A percentile compares a stretch with the other conserved stretches of the same genome.
Conservation (phyloP, 768 basidiomycete genomes). For the Termitomyces sp. region DNA sequence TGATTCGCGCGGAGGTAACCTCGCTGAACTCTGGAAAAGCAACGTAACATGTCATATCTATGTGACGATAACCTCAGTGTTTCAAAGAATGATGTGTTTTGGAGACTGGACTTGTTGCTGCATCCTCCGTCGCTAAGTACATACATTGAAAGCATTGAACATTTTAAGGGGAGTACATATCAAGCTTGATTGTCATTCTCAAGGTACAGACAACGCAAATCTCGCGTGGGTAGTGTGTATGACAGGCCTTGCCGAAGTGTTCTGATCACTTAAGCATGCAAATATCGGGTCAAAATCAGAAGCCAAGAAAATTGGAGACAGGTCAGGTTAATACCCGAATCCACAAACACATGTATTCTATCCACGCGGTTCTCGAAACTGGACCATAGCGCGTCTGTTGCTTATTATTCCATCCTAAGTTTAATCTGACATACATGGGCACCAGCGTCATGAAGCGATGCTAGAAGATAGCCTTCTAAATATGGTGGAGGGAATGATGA, state of each 20-base stretch:
- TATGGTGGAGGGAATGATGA: neutral
- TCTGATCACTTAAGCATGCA: neutral
- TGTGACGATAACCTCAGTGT: no score
- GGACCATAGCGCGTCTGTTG: neutral
- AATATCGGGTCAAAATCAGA: neutral
- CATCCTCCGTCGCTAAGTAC: neutral
- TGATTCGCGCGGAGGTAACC: neutral
- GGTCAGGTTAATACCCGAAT: neutral
- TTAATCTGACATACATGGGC: neutral
- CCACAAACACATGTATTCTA: neutral
- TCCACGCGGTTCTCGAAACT: neutral
- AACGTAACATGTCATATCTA: neutral
- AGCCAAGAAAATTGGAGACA: neutral
- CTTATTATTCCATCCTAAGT: neutral
- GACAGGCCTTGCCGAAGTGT: neutral
- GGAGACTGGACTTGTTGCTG: neutral
- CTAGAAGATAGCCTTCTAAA: neutral
- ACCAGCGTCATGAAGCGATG: slow-evolving; percentile 3
- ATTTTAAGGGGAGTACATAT: no score
- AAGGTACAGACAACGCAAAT: neutral
- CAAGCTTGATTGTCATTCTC: neutral
- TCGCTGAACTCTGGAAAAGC: neutral
- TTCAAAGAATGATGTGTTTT: neutral
- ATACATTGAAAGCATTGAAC: neutral
- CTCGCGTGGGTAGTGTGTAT: neutral